Conservation (phyloP, 2,329 filamentous ascomycete genomes). For the Claviceps cyperi region DNA sequence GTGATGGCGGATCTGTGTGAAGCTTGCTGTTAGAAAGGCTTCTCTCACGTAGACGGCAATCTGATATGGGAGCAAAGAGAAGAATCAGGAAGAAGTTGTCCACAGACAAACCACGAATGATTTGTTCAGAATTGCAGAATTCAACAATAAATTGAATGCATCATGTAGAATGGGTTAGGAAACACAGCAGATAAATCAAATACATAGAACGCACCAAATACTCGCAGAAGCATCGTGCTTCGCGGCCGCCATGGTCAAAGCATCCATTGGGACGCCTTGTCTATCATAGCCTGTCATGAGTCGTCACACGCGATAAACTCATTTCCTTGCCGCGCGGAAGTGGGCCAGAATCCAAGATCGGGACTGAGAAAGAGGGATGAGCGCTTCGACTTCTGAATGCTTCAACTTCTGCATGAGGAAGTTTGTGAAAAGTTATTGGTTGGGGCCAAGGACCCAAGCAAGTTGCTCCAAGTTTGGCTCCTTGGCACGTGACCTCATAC, state of each 20-base stretch:
- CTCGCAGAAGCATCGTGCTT: too few relatives aligned
- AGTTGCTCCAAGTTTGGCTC: too few relatives aligned
- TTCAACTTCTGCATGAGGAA: too few relatives aligned
- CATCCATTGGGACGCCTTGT: too few relatives aligned
- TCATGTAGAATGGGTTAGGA: slow-evolving; percentile 12
- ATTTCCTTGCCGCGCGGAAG: background rate
- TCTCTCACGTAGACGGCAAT: background rate
- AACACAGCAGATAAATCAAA: background rate
- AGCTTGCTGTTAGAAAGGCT: background rate
- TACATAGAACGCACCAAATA: background rate
- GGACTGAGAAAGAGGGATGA: background rate
- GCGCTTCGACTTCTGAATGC: too few relatives aligned
- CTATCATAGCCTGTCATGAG: too few relatives aligned
- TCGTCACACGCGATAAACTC: too few relatives aligned
- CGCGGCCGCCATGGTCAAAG: too few relatives aligned
- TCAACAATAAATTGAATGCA: slow-evolving; percentile 24
- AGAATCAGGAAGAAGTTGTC: slow-evolving; percentile 14
- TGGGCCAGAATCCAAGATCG: background rate
- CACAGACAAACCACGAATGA: slow-evolving; percentile 14
- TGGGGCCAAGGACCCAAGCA: too few relatives aligned
- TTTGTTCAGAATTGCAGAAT: slow-evolving; percentile 36
- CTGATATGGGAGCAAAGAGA: background rate
- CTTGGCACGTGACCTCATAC: too few relatives aligned
- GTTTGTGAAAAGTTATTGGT: too few relatives aligned
- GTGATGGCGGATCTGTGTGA: background rate